A percentile compares a stretch with the other conserved stretches of the same genome.
These are phyloP conservation scores for Carallia brachiata DNA, from an alignment of 345 rosid species.

Conservation along the genomic window DNA sequence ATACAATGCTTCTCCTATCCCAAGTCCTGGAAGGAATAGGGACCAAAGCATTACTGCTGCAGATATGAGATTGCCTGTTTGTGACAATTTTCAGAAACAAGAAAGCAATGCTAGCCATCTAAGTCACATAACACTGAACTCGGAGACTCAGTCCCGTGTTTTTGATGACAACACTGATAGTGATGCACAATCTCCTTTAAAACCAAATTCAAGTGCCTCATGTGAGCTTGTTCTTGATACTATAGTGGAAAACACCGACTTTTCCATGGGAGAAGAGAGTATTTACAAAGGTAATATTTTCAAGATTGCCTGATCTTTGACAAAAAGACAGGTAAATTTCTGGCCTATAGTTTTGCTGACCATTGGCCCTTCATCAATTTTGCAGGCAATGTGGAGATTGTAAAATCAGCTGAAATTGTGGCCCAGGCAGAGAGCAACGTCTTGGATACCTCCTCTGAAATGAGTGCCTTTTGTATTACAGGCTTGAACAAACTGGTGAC, in stretches of 20 bases:
- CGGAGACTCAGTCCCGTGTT: conserved; percentile 29
- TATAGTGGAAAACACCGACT: conserved; percentile 30
- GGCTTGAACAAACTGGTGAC: conserved; percentile 29
- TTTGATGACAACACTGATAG: conserved; percentile 28
- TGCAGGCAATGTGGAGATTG: conserved; percentile 36
- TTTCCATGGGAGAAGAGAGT: conserved; percentile 24
- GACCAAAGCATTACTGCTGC: conserved; percentile 43
- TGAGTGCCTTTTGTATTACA: conserved; percentile 21
- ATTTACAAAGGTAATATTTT: conserved; percentile 46
- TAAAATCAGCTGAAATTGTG: conserved; percentile 30
- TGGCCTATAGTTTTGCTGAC: background rate
- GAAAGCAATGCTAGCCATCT: conserved; percentile 36
- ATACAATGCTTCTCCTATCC: conserved; percentile 54
- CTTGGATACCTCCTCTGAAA: conserved; percentile 28
- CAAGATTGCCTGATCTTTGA: conserved; percentile 11
- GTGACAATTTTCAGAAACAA: conserved; percentile 41
- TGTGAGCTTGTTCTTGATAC: conserved; percentile 25
- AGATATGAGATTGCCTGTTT: conserved; percentile 46
- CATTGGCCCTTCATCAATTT: conserved; percentile 6
- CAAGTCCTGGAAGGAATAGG: conserved; percentile 65
- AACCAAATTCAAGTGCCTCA: conserved; percentile 21
- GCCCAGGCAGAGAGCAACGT: conserved; percentile 31
- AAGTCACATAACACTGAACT: conserved; percentile 19
- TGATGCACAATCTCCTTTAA: conserved; percentile 21
- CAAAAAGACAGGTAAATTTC: conserved; percentile 4